Evolutionary conservation across 1,284 basidiomycete genomes (phyloP).

Genomic region (Cronartium quercuum): DNA sequence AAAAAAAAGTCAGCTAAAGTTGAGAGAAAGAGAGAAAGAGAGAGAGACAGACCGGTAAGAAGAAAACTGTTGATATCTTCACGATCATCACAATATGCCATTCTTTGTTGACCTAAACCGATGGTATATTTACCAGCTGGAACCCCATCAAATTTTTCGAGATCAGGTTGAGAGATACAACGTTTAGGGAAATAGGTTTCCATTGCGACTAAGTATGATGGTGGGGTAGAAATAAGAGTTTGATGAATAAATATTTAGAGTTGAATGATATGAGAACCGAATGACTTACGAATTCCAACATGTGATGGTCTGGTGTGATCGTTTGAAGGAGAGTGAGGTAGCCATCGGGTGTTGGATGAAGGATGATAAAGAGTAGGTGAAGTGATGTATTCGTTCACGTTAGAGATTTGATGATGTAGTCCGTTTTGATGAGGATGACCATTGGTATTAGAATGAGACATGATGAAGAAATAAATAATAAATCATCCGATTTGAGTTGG

Average conservation of each 20-base stretch:
- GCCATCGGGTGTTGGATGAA: conserved; percentile 6
- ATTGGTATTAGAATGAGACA: background rate
- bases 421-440: background rate
- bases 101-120: conserved; percentile 94
- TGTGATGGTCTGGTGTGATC: conserved; percentile 13
- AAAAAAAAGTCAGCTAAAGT: background rate
- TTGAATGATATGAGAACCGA: background rate
- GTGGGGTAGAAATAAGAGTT: background rate
- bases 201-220: conserved; percentile 17
- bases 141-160: conserved; percentile 93
- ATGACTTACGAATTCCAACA: conserved; percentile 30
- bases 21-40: conserved; percentile 7
- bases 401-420: background rate
- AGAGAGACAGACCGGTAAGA: conserved; percentile 66
- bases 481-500: too few relatives aligned
- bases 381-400: conserved; percentile 32
- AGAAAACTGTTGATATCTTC: conserved; percentile 99
- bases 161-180: conserved; percentile 87
- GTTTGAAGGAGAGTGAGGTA: background rate
- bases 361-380: conserved; percentile 16
- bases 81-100: conserved; percentile 78
- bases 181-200: conserved; percentile 33
- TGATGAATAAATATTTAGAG: background rate
- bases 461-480: too few relatives aligned
- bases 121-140: conserved; percentile 98